These are phyloP conservation scores for Eutypella sp. DNA, from an alignment of 2,329 filamentous ascomycete species.

Conservation along the genomic window DNA sequence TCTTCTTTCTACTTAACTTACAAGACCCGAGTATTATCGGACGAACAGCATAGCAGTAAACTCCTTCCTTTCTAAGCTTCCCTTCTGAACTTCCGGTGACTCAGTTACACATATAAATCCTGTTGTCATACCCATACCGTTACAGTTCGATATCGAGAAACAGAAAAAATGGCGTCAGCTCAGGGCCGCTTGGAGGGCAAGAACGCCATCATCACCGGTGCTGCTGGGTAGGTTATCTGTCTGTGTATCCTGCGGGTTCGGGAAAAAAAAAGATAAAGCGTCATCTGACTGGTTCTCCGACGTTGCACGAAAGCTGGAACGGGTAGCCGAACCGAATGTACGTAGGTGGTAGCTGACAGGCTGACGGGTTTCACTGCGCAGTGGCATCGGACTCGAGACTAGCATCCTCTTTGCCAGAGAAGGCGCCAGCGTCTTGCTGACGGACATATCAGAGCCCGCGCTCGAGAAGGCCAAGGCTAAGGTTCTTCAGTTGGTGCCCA, in stretches of 20 bases:
- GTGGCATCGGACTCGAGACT: constrained; percentile 91
- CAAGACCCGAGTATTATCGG: background rate
- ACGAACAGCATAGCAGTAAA: no score
- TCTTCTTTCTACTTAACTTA: background rate
- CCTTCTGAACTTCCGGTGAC: background rate
- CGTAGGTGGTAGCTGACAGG: background rate
- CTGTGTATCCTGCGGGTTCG: background rate
- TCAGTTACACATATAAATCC: background rate
- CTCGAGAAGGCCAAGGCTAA: constrained; percentile 73
- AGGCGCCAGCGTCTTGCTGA: constrained; percentile 79
- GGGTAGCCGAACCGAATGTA: no score
- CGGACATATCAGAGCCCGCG: constrained; percentile 75
- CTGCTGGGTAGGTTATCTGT: constrained; percentile 64
- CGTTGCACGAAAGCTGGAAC: no score
- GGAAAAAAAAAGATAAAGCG: background rate
- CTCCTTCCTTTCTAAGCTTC: no score
- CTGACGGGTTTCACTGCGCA: constrained; percentile 29
- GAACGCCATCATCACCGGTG: constrained; percentile 73
- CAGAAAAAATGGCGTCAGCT: constrained; percentile 20
- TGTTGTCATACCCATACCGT: background rate
- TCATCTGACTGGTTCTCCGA: no score
- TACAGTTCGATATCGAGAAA: background rate
- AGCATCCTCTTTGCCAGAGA: constrained; percentile 84
- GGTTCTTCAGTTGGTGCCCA: constrained; percentile 66
- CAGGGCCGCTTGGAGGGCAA: constrained; percentile 53